Percentiles rank a stretch among this genome's conserved stretches.
These are phyloP conservation scores for Calocybe indica DNA, from an alignment of 768 basidiomycete genomes.

Conservation along the genomic window DNA sequence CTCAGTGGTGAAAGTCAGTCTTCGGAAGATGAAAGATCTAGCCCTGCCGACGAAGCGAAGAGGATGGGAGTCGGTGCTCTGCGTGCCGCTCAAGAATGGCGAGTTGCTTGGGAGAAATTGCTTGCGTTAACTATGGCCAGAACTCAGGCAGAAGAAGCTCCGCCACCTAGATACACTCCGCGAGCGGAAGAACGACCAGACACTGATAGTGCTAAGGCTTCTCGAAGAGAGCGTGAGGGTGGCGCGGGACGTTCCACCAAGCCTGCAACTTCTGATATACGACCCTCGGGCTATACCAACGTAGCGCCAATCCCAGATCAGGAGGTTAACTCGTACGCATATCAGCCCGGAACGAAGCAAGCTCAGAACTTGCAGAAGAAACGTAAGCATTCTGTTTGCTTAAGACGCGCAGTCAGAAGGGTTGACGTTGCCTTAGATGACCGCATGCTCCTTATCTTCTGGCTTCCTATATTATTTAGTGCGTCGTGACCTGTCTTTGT, in stretches of 20 bases:
- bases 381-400: conserved; percentile 39
- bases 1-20: conserved; percentile 40
- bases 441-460: conserved; percentile 80
- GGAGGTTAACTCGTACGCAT: conserved; percentile 65
- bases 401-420: background rate
- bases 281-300: conserved; percentile 37
- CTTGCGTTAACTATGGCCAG: conserved; percentile 47
- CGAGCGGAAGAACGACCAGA: conserved; percentile 28
- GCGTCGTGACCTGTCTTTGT: conserved; percentile 23
- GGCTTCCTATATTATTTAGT: conserved; percentile 82
- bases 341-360: conserved; percentile 46
- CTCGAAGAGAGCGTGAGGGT: conserved; percentile 7
- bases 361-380: conserved; percentile 54
- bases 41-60: conserved; percentile 27
- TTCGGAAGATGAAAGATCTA: conserved; percentile 23
- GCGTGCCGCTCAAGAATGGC: conserved; percentile 56
- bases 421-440: conserved; percentile 47
- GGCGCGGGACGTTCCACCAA: conserved; percentile 11
- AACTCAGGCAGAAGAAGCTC: conserved; percentile 44
- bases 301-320: conserved; percentile 48
- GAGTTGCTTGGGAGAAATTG: conserved; percentile 75
- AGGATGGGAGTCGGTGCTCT: conserved; percentile 36
- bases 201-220: conserved; percentile 5
- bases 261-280: conserved; percentile 25
- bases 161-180: conserved; percentile 73